These are phyloP conservation scores for Fusarium pseudograminearum DNA, from an alignment of 2,329 filamentous ascomycete species.

Conservation along the genomic window DNA sequence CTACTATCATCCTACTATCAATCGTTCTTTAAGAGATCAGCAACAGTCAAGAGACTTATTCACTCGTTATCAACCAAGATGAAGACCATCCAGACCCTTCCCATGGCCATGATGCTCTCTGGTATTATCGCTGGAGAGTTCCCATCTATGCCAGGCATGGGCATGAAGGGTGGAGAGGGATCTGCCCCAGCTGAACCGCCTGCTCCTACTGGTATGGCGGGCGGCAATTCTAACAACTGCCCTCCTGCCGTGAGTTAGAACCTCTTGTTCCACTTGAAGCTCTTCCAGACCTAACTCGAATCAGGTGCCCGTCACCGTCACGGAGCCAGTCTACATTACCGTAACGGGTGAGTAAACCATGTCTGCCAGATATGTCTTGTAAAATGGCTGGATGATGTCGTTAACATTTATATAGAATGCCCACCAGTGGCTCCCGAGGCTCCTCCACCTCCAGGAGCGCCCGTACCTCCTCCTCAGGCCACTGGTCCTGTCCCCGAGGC, in stretches of 20 bases:
- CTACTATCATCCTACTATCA: background rate
- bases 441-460: slow-evolving; percentile 5
- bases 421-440: slow-evolving; percentile 50
- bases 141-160: background rate
- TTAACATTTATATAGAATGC: slow-evolving; percentile 57
- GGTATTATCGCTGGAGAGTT: slow-evolving; percentile 7
- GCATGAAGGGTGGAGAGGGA: background rate
- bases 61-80: slow-evolving; percentile 10
- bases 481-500: background rate
- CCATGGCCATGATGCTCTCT: slow-evolving; percentile 16
- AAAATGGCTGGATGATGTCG: background rate
- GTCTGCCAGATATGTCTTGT: background rate
- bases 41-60: background rate
- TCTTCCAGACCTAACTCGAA: background rate
- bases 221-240: slow-evolving; percentile 56
- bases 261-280: too few species aligned
- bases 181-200: slow-evolving; percentile 38
- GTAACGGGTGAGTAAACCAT: slow-evolving; percentile 56
- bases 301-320: slow-evolving; percentile 54
- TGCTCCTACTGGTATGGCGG: slow-evolving; percentile 54
- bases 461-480: slow-evolving; percentile 4
- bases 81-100: slow-evolving; percentile 10
- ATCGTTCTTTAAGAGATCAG: background rate
- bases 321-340: slow-evolving; percentile 57
- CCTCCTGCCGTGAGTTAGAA: slow-evolving; percentile 53